These are phyloP conservation scores for Buddleja alternifolia DNA, from an alignment of 257 asterid species.

Conservation along the genomic window DNA sequence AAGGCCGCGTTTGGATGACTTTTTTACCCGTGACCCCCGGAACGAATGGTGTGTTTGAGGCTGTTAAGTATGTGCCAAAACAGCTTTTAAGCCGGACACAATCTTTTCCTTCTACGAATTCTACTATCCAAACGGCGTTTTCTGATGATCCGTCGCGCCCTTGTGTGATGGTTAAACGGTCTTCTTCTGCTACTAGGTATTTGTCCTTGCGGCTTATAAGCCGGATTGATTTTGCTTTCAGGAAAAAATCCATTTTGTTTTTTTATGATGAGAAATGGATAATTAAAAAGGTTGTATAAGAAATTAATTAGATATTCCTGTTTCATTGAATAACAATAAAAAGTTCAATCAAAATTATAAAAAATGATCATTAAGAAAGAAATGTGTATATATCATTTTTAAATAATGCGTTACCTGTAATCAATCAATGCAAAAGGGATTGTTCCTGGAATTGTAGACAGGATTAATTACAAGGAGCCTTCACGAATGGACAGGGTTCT, in stretches of 20 bases:
- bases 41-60: slow-evolving; percentile 53
- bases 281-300: slow-evolving; percentile 1
- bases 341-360: neutral
- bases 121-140: slow-evolving; percentile 59
- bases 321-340: neutral
- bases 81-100: slow-evolving; percentile 60
- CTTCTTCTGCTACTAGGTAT: slow-evolving; percentile 64
- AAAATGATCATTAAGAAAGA: neutral
- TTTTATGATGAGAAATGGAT: neutral
- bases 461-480: slow-evolving; percentile 16
- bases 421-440: neutral
- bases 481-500: slow-evolving; percentile 22
- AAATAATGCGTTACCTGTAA: slow-evolving; percentile 23
- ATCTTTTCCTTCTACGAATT: slow-evolving; percentile 42
- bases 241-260: slow-evolving; percentile 63
- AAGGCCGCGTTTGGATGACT: slow-evolving; percentile 53
- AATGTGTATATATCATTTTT: neutral
- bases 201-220: slow-evolving; percentile 58
- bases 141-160: slow-evolving; percentile 45
- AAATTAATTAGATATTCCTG: slow-evolving; percentile 12
- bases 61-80: slow-evolving; percentile 67
- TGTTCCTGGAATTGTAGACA: neutral
- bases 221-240: slow-evolving; percentile 48
- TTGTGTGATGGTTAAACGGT: slow-evolving; percentile 46
- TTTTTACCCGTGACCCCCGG: slow-evolving; percentile 54